phyloP scores from a whole-genome alignment of 352 stramenopile genomes.

The Phytophthora boehmeriae region DNA sequence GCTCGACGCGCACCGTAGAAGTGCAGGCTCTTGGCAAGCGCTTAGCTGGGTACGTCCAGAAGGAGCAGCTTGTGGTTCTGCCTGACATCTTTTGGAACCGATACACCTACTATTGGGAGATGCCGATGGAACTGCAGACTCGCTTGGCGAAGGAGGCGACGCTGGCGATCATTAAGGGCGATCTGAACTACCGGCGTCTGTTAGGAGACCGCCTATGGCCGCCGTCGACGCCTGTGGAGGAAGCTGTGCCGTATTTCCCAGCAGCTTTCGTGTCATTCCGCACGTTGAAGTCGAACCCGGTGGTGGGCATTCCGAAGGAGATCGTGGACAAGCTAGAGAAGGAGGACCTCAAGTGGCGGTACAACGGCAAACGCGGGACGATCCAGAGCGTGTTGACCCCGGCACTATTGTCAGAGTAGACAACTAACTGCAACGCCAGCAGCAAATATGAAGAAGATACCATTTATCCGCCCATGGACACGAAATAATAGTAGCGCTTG shows the following conservation, averaged over 20 bases:
- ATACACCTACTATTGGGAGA: conserved; percentile 79
- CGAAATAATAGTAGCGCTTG: too few relatives aligned
- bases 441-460: neutral
- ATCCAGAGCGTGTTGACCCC: conserved; percentile 60
- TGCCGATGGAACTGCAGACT: conserved; percentile 41
- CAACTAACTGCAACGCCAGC: neutral
- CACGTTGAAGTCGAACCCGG: conserved; percentile 76
- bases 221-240: conserved; percentile 77
- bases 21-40: conserved; percentile 60
- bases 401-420: conserved; percentile 8
- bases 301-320: conserved; percentile 54
- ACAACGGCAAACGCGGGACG: conserved; percentile 72
- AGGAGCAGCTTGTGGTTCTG: conserved; percentile 24
- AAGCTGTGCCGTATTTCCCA: conserved; percentile 85
- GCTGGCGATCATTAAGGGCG: conserved; percentile 96
- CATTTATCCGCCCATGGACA: neutral
- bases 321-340: conserved; percentile 48
- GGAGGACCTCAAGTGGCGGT: conserved; percentile 66
- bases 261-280: conserved; percentile 69
- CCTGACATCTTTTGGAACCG: conserved; percentile 69
- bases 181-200: conserved; percentile 97
- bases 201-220: conserved; percentile 94
- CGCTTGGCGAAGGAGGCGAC: conserved; percentile 44
- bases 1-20: conserved; percentile 27
- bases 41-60: conserved; percentile 38